Base-by-base conservation (phyloP, 2,329 filamentous ascomycete species). In the Fonsecaea monophora region DNA sequence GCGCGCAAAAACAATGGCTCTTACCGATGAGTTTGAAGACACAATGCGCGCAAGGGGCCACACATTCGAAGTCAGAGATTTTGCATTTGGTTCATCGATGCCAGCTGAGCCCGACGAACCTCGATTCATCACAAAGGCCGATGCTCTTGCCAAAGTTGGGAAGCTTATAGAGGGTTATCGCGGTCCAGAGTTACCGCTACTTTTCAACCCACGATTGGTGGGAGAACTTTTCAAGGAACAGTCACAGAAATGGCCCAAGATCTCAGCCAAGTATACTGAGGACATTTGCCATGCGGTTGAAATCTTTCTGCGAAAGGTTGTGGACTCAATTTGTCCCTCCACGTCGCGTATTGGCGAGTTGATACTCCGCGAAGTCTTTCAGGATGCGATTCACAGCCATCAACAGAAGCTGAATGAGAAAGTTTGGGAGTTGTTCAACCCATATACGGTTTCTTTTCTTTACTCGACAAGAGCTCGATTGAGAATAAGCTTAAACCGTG, bases 21-120 rank as follows among this genome's bases (percentile, higher is more conserved):
- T 72, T 68, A 68, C 70, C 2, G 71, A 74, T 55, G 65, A 67
- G 3, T 74, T 73, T 58, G 70, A 73, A 48, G 21, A 53, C 3
- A 58, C 70, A 21, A 74, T 75, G 72, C 68, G 65, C 21, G 62
- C 53, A 13, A 54, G 66, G 3, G 73, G 73, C 8, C 73, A 75
- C 60, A 68, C 53, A 21, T 73, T 73, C 60, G 42, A 71, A 21
- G 69, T 74, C 3, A n/a, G 4, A 12, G n/a, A 10, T 1, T 7
- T 13, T 12, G 3, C 25, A 3, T 40, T 13, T 25, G 6, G 15
- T 1, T 40, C 15, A 10, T 13, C 38, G 7, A 21, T 2, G 4
- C 18, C 18, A 45, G 10, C 37, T 2, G 13, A 18, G 2, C n/a
- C 12, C 4, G 18, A 34, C 9, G 38, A n/a, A 8, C 66, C 65